Evolutionary conservation across 2,329 filamentous ascomycete species (phyloP).

Genomic region (Mariannaea sp.): DNA sequence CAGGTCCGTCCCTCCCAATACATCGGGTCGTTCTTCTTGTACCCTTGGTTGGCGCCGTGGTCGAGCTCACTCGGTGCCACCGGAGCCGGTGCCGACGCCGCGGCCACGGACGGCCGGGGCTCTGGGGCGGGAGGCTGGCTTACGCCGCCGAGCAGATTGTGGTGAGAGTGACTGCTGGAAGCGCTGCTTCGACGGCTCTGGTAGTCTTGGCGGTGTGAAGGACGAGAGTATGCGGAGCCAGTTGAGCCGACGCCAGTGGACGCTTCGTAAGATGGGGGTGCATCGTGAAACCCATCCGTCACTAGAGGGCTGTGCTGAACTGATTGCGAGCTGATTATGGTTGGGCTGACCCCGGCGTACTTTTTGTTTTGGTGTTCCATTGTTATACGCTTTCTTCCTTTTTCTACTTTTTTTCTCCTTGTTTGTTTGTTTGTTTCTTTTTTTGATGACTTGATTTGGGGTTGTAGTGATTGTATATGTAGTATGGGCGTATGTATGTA

Average conservation of each 20-base stretch:
- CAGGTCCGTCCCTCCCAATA: too few species aligned
- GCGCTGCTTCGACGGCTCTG: conserved; percentile 7
- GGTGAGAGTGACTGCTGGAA: conserved; percentile 10
- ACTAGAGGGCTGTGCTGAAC: not conserved
- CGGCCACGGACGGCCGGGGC: not conserved
- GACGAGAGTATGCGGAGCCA: not conserved
- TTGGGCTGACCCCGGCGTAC: not conserved
- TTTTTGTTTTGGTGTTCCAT: conserved; percentile 11
- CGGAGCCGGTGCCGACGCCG: not conserved
- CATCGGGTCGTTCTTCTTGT: conserved; percentile 13
- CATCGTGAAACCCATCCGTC: conserved; percentile 9
- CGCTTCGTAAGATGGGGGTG: conserved; percentile 16
- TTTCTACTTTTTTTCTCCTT: too few species aligned
- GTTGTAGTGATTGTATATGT: too few species aligned
- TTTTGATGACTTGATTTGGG: too few species aligned
- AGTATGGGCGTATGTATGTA: too few species aligned
- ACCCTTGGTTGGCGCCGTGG: not conserved
- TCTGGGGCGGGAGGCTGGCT: not conserved
- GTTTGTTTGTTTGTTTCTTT: too few species aligned
- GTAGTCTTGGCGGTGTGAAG: not conserved
- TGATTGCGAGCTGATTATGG: not conserved
- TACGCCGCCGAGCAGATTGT: not conserved
- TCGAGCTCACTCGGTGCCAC: not conserved
- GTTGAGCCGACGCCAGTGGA: conserved; percentile 3
- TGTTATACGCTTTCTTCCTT: too few species aligned